Conservation (phyloP, 805 yeast species). For the Candida ipomoeae region DNA sequence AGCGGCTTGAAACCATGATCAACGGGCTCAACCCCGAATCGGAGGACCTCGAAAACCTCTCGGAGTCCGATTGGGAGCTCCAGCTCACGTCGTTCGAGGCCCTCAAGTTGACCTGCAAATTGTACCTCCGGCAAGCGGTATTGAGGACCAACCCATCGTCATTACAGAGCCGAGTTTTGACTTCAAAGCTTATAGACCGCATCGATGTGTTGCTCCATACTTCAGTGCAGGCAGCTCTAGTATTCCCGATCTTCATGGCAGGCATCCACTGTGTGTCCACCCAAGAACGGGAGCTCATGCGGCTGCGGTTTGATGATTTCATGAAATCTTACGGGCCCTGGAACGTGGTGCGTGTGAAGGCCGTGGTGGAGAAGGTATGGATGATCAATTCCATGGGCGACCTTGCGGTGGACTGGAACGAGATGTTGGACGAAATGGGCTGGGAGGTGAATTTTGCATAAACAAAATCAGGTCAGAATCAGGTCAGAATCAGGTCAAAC, state of each 20-base stretch:
- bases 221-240: constrained; percentile 63
- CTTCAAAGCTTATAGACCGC: constrained; percentile 50
- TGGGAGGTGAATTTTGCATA: constrained; percentile 80
- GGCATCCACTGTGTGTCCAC: constrained; percentile 61
- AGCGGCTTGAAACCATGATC: constrained; percentile 45
- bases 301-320: constrained; percentile 48
- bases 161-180: constrained; percentile 57
- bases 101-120: constrained; percentile 62
- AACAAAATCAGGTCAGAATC: not conserved
- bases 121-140: constrained; percentile 66
- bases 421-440: constrained; percentile 57
- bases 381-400: constrained; percentile 47
- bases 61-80: constrained; percentile 51
- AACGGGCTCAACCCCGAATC: constrained; percentile 51
- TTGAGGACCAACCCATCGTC: constrained; percentile 56
- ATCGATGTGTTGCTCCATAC: constrained; percentile 62
- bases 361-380: constrained; percentile 49
- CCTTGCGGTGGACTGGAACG: constrained; percentile 68
- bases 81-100: constrained; percentile 70
- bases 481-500: no score
- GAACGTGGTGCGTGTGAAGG: constrained; percentile 47
- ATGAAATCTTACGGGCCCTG: constrained; percentile 64
- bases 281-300: constrained; percentile 52
- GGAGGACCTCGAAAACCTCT: constrained; percentile 37
- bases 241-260: constrained; percentile 75